Evolutionary conservation across 192 early-diverging fungal genomes (phyloP).

Genomic region (Spizellomyces punctatus): DNA sequence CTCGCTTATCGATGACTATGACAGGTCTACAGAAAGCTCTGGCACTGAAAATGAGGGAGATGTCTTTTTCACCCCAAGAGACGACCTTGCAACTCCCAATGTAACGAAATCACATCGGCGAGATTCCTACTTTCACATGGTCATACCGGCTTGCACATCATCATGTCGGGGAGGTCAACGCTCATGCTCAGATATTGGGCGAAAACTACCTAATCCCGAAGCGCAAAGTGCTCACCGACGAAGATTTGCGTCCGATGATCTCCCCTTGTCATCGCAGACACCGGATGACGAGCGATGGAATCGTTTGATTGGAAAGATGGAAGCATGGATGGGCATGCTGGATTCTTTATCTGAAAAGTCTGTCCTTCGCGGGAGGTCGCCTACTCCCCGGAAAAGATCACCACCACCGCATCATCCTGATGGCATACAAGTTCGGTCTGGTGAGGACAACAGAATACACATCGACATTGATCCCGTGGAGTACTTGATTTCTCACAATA

Average conservation of each 20-base stretch:
- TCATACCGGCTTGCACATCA: too few species aligned
- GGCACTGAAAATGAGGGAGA: too few species aligned
- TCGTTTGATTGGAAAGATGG: conserved; percentile 3
- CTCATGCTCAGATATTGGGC: neutral
- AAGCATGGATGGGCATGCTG: conserved; percentile 7
- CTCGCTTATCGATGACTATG: too few species aligned
- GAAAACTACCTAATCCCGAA: neutral
- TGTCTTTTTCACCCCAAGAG: neutral
- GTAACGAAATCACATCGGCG: too few species aligned
- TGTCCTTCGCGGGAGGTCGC: neutral
- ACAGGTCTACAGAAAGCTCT: too few species aligned
- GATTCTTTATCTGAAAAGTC: neutral
- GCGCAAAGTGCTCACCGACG: too few species aligned
- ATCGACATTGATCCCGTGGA: conserved; percentile 6
- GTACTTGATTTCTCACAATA: neutral
- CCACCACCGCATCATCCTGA: neutral
- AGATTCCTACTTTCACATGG: too few species aligned
- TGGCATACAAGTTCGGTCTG: neutral
- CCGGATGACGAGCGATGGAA: neutral
- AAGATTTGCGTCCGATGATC: too few species aligned
- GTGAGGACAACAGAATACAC: neutral
- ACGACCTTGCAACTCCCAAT: neutral
- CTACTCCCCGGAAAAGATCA: neutral
- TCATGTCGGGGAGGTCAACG: neutral
- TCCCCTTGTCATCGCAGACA: too few species aligned